Conservation (phyloP, 2,329 filamentous ascomycete species). For the Clonostachys solani region DNA sequence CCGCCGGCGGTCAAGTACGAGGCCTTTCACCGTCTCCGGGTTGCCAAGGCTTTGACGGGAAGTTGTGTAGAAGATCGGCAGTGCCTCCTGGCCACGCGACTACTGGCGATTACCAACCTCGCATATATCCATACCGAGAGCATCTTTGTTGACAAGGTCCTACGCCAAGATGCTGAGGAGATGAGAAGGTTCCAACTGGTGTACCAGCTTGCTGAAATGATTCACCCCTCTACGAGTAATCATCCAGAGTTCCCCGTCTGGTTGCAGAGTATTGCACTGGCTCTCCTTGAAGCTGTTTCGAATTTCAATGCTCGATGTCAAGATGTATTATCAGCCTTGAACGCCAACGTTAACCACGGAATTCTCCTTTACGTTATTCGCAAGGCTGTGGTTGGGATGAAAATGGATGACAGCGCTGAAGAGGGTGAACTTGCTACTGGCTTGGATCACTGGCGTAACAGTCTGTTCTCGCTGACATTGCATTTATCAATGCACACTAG, state of each 20-base stretch:
- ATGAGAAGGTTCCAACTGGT: constrained; percentile 84
- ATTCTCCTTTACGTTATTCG: constrained; percentile 89
- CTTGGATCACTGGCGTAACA: constrained; percentile 84
- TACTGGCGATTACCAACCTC: constrained; percentile 85
- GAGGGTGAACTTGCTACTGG: constrained; percentile 58
- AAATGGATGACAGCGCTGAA: constrained; percentile 46
- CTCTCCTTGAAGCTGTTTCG: constrained; percentile 79
- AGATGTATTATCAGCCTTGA: constrained; percentile 87
- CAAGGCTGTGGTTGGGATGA: constrained; percentile 83
- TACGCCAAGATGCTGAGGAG: constrained; percentile 85
- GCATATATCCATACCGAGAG: constrained; percentile 83
- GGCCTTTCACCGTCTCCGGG: constrained; percentile 75
- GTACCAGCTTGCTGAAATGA: constrained; percentile 87
- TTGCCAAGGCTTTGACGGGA: constrained; percentile 70
- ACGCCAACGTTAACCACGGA: constrained; percentile 93
- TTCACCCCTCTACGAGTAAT: constrained; percentile 75
- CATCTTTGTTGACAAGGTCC: constrained; percentile 79
- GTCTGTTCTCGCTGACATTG: constrained; percentile 81
- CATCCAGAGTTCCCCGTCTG: constrained; percentile 65
- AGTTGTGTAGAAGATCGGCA: constrained; percentile 46
- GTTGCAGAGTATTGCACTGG: constrained; percentile 78
- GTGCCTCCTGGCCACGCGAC: constrained; percentile 72
- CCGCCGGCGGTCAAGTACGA: constrained; percentile 77
- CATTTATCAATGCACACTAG: constrained; percentile 72
- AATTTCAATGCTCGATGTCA: constrained; percentile 71